phyloP scores from a whole-genome alignment of 1,284 basidiomycete genomes.

The Ustilago vetiveriae region DNA sequence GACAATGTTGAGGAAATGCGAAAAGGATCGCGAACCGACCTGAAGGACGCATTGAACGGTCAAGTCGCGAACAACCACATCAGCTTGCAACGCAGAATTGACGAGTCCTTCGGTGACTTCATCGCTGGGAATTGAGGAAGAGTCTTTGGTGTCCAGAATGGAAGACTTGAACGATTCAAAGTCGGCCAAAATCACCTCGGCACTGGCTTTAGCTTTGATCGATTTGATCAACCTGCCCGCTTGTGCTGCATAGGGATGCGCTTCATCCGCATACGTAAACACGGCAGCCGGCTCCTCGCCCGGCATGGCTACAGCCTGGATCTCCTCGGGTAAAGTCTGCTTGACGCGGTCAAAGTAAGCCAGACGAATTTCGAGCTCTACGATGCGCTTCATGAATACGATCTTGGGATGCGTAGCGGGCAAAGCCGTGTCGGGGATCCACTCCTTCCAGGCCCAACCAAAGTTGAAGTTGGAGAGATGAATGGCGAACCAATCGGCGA shows the following conservation, averaged over 20 bases:
- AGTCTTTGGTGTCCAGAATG: slow-evolving; percentile 37
- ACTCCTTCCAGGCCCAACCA: slow-evolving; percentile 99
- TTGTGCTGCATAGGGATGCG: slow-evolving; percentile 79
- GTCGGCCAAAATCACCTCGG: slow-evolving; percentile 81
- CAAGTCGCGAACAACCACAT: slow-evolving; percentile 78
- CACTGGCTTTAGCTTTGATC: slow-evolving; percentile 76
- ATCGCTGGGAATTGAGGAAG: slow-evolving; percentile 67
- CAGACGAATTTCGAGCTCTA: slow-evolving; percentile 89
- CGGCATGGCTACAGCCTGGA: slow-evolving; percentile 76
- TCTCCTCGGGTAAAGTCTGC: slow-evolving; percentile 83
- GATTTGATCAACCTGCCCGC: slow-evolving; percentile 82
- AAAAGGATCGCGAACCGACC: slow-evolving; percentile 94
- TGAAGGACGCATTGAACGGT: slow-evolving; percentile 88
- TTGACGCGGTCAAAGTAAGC: slow-evolving; percentile 93
- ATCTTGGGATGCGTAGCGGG: slow-evolving; percentile 80
- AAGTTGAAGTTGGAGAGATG: slow-evolving; percentile 99
- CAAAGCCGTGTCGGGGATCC: slow-evolving; percentile 85
- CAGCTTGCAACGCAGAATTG: slow-evolving; percentile 70
- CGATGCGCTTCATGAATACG: slow-evolving; percentile 83
- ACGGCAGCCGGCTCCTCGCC: slow-evolving; percentile 81
- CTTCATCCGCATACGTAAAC: slow-evolving; percentile 81
- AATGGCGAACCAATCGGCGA: slow-evolving; percentile 92
- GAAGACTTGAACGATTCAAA: slow-evolving; percentile 71
- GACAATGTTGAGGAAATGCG: slow-evolving; percentile 95
- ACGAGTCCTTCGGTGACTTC: slow-evolving; percentile 68